phyloP scores from a whole-genome alignment of 2,329 filamentous ascomycete species.

The Sporothrix phasma region DNA sequence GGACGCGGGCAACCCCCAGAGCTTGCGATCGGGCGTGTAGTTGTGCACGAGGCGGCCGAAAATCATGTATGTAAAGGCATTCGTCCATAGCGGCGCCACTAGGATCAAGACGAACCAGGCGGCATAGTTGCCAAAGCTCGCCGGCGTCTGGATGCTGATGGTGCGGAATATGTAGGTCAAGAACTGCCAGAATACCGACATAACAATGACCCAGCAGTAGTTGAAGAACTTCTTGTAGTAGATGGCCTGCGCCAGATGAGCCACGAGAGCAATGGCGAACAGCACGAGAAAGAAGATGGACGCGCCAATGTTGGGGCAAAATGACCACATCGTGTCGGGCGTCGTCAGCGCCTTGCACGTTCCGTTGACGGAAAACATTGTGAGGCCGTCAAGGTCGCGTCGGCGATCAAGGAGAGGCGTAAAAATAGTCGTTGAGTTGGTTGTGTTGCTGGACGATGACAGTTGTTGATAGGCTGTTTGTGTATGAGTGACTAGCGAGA shows the following conservation, averaged over 20 bases:
- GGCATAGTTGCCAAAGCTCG: conserved; percentile 23
- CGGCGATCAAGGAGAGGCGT: neutral
- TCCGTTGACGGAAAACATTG: neutral
- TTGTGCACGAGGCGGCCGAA: conserved; percentile 33
- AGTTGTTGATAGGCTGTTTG: too few species aligned
- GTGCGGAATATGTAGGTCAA: conserved; percentile 18
- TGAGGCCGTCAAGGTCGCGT: neutral
- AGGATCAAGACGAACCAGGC: conserved; percentile 31
- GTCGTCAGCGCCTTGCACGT: conserved; percentile 3
- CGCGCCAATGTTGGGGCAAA: conserved; percentile 13
- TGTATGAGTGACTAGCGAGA: too few species aligned
- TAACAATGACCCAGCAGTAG: conserved; percentile 30
- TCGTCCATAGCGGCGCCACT: conserved; percentile 35
- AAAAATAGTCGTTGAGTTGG: too few species aligned
- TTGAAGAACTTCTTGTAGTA: conserved; percentile 1
- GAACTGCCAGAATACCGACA: conserved; percentile 30
- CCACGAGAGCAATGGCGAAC: neutral
- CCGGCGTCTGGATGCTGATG: conserved; percentile 30
- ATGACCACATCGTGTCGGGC: conserved; percentile 14
- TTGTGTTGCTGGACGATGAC: too few species aligned
- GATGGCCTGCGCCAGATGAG: conserved; percentile 10
- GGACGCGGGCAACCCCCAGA: conserved; percentile 26
- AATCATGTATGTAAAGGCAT: conserved; percentile 37
- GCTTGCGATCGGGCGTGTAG: conserved; percentile 26
- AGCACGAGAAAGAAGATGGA: conserved; percentile 10